Conservation (phyloP, 2,329 filamentous ascomycete genomes). For the Drechslera avenae region DNA sequence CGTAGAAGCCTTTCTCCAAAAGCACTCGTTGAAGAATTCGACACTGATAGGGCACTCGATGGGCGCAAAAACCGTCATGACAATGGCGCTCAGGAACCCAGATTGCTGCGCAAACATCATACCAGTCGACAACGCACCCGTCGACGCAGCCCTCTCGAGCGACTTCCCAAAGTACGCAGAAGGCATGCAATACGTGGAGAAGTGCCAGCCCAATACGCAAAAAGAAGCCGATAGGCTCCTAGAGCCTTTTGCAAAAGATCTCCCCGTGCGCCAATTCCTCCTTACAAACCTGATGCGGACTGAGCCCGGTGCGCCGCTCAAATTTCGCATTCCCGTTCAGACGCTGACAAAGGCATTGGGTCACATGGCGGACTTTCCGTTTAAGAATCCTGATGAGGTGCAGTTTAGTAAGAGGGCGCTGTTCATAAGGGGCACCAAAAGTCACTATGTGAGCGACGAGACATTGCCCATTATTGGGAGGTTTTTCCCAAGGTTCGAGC, state of each 20-base stretch:
- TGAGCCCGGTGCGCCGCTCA: constrained; percentile 60
- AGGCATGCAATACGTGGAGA: constrained; percentile 83
- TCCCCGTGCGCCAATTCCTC: constrained; percentile 87
- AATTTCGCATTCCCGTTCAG: constrained; percentile 79
- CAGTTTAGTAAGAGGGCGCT: constrained; percentile 79
- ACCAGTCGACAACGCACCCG: constrained; percentile 88
- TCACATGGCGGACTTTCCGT: constrained; percentile 88
- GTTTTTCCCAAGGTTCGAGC: constrained; percentile 79
- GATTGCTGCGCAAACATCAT: constrained; percentile 72
- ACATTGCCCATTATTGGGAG: constrained; percentile 76
- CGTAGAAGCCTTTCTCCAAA: constrained; percentile 75
- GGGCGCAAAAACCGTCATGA: constrained; percentile 95
- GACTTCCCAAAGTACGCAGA: constrained; percentile 81
- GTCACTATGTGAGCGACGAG: constrained; percentile 81
- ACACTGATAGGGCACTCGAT: constrained; percentile 94
- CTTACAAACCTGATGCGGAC: constrained; percentile 78
- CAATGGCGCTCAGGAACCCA: constrained; percentile 74
- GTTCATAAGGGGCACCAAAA: constrained; percentile 77
- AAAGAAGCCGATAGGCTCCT: constrained; percentile 82
- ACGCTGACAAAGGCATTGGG: constrained; percentile 71
- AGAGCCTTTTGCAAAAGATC: constrained; percentile 71
- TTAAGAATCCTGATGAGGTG: constrained; percentile 68
- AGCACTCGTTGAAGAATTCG: constrained; percentile 70
- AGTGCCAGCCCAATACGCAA: constrained; percentile 68
- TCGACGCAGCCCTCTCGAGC: constrained; percentile 75